Evolutionary conservation across 345 rosid species (phyloP).

Genomic region (Cochlearia excelsa): DNA sequence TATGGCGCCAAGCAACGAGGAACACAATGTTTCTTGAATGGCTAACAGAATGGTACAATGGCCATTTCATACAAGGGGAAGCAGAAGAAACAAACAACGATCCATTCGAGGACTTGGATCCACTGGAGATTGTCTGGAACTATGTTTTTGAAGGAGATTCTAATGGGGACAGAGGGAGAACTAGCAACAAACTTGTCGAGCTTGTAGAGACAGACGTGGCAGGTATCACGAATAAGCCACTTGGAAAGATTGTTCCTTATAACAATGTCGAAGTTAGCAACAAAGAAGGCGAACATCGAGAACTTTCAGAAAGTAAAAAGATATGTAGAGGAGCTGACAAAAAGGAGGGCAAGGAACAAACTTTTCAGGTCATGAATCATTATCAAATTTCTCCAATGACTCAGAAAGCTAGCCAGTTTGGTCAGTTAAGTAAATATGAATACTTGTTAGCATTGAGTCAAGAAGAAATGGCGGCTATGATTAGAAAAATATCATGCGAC

Average conservation of each 20-base stretch:
- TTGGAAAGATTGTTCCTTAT: slow-evolving; percentile 26
- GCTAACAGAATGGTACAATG: slow-evolving; percentile 82
- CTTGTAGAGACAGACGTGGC: slow-evolving; percentile 17
- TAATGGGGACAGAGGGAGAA: slow-evolving; percentile 31
- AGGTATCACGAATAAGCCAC: slow-evolving; percentile 25
- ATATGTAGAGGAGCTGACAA: slow-evolving; percentile 26
- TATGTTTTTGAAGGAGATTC: slow-evolving; percentile 48
- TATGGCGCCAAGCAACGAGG: slow-evolving; percentile 64
- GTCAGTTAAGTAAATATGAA: slow-evolving; percentile 30
- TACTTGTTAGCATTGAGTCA: slow-evolving; percentile 53
- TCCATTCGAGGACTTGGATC: slow-evolving; percentile 43
- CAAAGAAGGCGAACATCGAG: slow-evolving; percentile 27
- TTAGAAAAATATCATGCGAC: slow-evolving; percentile 72
- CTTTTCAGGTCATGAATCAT: background rate
- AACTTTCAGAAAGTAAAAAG: slow-evolving; percentile 35
- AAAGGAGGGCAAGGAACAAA: slow-evolving; percentile 34
- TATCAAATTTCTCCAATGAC: slow-evolving; percentile 26
- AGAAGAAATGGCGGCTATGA: slow-evolving; percentile 64
- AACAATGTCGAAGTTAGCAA: slow-evolving; percentile 22
- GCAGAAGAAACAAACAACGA: slow-evolving; percentile 32
- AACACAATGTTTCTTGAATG: slow-evolving; percentile 81
- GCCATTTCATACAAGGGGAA: slow-evolving; percentile 36
- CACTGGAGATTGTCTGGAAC: slow-evolving; percentile 55
- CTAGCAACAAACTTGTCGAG: slow-evolving; percentile 21
- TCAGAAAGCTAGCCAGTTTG: slow-evolving; percentile 34